Conservation (phyloP, 768 basidiomycete genomes). For the Serendipita sp. region DNA sequence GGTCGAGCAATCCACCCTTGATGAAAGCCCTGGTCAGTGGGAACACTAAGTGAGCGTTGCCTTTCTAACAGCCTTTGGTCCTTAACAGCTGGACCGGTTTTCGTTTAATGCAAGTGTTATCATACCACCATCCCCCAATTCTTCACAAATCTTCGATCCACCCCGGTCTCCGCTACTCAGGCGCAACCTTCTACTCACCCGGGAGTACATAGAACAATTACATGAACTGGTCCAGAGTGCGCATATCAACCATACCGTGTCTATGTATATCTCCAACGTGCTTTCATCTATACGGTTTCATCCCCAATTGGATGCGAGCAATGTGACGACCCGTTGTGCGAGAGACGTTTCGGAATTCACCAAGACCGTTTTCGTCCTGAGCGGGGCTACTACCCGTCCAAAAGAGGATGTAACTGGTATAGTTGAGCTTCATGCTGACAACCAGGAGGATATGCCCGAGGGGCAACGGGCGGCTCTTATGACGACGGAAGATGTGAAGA, state of each 20-base stretch:
- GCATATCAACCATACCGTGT: conserved; percentile 34
- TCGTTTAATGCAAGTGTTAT: conserved; percentile 45
- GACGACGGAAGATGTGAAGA: conserved; percentile 58
- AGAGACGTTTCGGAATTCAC: conserved; percentile 48
- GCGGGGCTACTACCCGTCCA: neutral
- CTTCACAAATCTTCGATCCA: neutral
- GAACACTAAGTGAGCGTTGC: neutral
- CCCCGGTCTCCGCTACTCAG: neutral
- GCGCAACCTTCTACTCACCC: conserved; percentile 5
- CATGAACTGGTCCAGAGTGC: conserved; percentile 18
- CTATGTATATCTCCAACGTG: conserved; percentile 54
- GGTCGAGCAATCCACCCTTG: conserved; percentile 48
- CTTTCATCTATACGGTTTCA: conserved; percentile 62
- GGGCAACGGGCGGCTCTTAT: conserved; percentile 19
- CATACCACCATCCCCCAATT: neutral
- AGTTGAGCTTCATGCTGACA: neutral
- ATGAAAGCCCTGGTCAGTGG: conserved; percentile 45
- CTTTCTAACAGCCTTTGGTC: neutral
- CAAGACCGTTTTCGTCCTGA: neutral
- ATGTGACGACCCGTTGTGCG: conserved; percentile 45
- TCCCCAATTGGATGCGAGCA: conserved; percentile 47
- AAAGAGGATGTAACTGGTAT: neutral
- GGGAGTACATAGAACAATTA: conserved; percentile 11
- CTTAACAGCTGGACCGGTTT: conserved; percentile 53
- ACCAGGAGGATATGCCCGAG: neutral